Base-by-base conservation (phyloP, 441 rosid species). In the Populus trichocarpa region DNA sequence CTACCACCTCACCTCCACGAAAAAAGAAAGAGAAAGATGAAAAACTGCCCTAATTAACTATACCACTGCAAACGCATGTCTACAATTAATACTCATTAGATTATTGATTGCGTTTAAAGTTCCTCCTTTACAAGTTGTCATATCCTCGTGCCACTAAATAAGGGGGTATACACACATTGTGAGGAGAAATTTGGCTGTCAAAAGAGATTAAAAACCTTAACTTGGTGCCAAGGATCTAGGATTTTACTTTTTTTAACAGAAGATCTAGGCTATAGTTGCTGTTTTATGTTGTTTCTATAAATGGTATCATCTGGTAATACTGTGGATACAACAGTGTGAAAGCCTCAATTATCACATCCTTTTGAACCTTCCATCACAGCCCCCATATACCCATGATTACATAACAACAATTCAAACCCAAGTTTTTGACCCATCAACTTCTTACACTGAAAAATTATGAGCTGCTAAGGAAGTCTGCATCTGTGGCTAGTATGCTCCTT, bases 351-450 rank as follows among this genome's bases (percentile, higher is more conserved):
- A 75, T 77, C 80, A 46, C 73, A 71, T 79, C 8, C 72, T 33
- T 79, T 77, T 77, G 64, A 70, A 69, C 72, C 75, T 76, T 80
- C 70, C 66, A 73, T 78, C 87, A 80, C 88, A 75, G 53, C 64
- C 74, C 82, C 85, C 84, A 72, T 40, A 84, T 67, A 78, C 16
- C 67, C 79, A 87, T 81, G 78, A 77, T 80, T 74, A 76, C 78
- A 78, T 73, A 77, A 76, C 42, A 77, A 67, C 81, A 76, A 76
- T 75, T 72, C 70, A 83, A 75, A 66, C 84, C 86, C 79, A 75
- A 70, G 79, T 64, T 80, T 80, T 85, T 84, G 95, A 90, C 88
- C 90, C 88, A 87, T 90, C 93, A 90, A 86, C 91, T 83, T 93
- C 93, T 85, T 76, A 83, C 94, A 86, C 91, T 91, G 90, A 88